phyloP scores from a whole-genome alignment of 2,329 filamentous ascomycete species.

The Cadophora gregata region DNA sequence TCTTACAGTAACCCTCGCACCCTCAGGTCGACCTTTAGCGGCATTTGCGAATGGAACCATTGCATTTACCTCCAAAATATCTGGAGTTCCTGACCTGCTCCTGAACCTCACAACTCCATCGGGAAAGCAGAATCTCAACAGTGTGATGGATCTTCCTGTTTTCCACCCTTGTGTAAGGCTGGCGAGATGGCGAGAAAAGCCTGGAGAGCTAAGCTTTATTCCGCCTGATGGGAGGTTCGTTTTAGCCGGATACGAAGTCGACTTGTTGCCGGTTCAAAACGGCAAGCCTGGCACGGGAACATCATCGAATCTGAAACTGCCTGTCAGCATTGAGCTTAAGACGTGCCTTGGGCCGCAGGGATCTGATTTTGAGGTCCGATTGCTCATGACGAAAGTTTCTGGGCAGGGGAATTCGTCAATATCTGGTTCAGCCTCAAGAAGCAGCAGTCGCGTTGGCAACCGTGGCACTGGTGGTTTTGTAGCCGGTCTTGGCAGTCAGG shows the following conservation, averaged over 20 bases:
- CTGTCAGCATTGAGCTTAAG: constrained; percentile 80
- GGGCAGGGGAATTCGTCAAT: constrained; percentile 48
- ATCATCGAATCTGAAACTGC: constrained; percentile 73
- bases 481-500: constrained; percentile 48
- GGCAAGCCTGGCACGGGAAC: constrained; percentile 60
- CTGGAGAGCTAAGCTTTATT: constrained; percentile 93
- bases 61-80: constrained; percentile 93
- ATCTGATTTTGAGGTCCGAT: constrained; percentile 86
- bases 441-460: constrained; percentile 47
- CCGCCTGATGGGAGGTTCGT: constrained; percentile 95
- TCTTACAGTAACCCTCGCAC: constrained; percentile 84
- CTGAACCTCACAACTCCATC: constrained; percentile 81
- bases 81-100: constrained; percentile 89
- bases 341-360: constrained; percentile 77
- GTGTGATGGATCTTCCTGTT: constrained; percentile 83
- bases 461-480: constrained; percentile 55
- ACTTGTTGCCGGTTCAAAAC: constrained; percentile 76
- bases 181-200: constrained; percentile 85
- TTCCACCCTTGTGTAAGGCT: constrained; percentile 96
- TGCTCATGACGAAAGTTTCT: constrained; percentile 74
- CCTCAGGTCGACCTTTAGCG: constrained; percentile 84
- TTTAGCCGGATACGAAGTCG: constrained; percentile 91
- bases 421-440: constrained; percentile 48
- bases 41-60: constrained; percentile 92
- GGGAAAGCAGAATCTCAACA: constrained; percentile 76